These are phyloP conservation scores for Jamesozyma hellenica DNA, from an alignment of 805 yeast species.

Conservation along the genomic window DNA sequence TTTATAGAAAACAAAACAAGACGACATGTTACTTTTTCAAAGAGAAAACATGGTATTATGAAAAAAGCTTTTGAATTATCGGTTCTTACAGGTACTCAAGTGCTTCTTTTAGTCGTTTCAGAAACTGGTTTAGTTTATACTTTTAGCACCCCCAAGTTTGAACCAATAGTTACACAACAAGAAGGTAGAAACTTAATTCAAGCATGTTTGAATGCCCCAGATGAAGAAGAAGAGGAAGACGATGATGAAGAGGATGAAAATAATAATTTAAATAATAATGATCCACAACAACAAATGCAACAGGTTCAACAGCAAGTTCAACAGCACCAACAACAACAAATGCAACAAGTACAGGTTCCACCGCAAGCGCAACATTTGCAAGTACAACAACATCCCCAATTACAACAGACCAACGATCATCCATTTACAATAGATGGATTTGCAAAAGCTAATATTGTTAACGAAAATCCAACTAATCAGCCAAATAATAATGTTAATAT, in stretches of 20 bases:
- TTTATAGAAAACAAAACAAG: slow-evolving; percentile 96
- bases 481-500: not conserved
- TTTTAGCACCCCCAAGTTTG: slow-evolving; percentile 97
- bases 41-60: slow-evolving; percentile 98
- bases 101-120: slow-evolving; percentile 82
- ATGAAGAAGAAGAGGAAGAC: slow-evolving; percentile 62
- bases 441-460: slow-evolving; percentile 37
- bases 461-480: slow-evolving; percentile 32
- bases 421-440: slow-evolving; percentile 8
- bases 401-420: slow-evolving; percentile 8
- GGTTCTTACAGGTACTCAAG: slow-evolving; percentile 96
- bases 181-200: slow-evolving; percentile 92
- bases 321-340: slow-evolving; percentile 9
- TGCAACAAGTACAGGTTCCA: slow-evolving; percentile 1
- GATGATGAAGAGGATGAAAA: slow-evolving; percentile 49
- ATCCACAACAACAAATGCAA: slow-evolving; percentile 10
- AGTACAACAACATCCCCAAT: slow-evolving; percentile 7
- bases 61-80: slow-evolving; percentile 97
- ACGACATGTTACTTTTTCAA: slow-evolving; percentile 94
- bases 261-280: slow-evolving; percentile 19
- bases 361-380: slow-evolving; percentile 23
- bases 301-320: slow-evolving; percentile 19
- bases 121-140: slow-evolving; percentile 99
- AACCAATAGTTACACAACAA: slow-evolving; percentile 92
- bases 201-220: slow-evolving; percentile 96